Evolutionary conservation across 768 basidiomycete genomes (phyloP).

Genomic region (Kwoniella europaea): DNA sequence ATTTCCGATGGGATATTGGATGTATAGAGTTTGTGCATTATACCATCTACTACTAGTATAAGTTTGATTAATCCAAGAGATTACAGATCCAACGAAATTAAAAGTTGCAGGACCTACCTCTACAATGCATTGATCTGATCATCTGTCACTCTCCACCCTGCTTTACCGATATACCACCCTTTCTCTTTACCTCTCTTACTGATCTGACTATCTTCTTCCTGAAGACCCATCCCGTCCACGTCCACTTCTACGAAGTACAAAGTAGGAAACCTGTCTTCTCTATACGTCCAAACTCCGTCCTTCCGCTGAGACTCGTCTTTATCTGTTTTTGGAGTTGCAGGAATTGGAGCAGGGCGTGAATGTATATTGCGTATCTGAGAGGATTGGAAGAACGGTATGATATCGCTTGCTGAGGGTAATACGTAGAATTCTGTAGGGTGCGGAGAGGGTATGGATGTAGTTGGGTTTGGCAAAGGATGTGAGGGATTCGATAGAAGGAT

Average conservation of each 20-base stretch:
- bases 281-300: neutral
- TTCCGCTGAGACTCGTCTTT: neutral
- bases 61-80: neutral
- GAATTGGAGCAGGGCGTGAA: slow-evolving; percentile 12
- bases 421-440: slow-evolving; percentile 18
- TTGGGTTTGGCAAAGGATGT: no score
- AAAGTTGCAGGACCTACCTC: neutral
- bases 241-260: slow-evolving; percentile 18
- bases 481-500: slow-evolving; percentile 34
- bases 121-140: slow-evolving; percentile 15
- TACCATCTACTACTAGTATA: neutral
- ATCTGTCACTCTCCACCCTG: slow-evolving; percentile 14
- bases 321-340: neutral
- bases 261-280: slow-evolving; percentile 17
- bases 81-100: neutral
- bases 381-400: slow-evolving; percentile 4
- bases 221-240: no score
- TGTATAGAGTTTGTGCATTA: neutral
- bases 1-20: neutral
- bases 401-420: neutral
- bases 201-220: neutral
- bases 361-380: neutral
- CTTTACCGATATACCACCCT: slow-evolving; percentile 11
- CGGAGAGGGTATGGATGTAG: neutral
- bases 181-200: neutral